Conservation (phyloP, 2,329 filamentous ascomycete genomes). For the Botryotinia calthae region DNA sequence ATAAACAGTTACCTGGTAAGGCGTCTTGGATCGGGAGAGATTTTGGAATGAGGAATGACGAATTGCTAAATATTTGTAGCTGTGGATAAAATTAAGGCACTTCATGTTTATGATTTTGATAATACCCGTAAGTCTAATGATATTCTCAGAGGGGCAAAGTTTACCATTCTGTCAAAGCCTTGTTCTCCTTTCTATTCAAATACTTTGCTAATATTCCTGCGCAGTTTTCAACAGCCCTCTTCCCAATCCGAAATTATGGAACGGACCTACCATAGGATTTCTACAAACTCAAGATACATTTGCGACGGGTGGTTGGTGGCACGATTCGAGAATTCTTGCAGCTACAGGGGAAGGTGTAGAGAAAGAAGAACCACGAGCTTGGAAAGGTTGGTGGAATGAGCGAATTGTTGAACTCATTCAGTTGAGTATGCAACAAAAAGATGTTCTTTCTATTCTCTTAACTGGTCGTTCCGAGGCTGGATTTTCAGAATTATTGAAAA, state of each 20-base stretch:
- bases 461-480: conserved; percentile 79
- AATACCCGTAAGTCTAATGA: conserved; percentile 70
- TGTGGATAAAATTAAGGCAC: conserved; percentile 66
- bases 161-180: neutral
- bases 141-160: neutral
- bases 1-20: conserved; percentile 66
- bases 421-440: conserved; percentile 78
- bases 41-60: neutral
- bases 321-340: conserved; percentile 80
- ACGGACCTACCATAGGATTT: conserved; percentile 69
- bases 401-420: conserved; percentile 76
- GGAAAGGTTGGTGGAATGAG: conserved; percentile 97
- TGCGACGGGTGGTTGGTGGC: conserved; percentile 92
- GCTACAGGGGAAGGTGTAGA: conserved; percentile 82
- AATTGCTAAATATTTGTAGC: conserved; percentile 42
- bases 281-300: conserved; percentile 75
- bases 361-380: conserved; percentile 77
- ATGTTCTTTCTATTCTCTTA: conserved; percentile 79
- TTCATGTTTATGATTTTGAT: conserved; percentile 98
- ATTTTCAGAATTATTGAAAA: conserved; percentile 76
- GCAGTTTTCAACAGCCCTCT: conserved; percentile 87
- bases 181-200: neutral
- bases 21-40: neutral
- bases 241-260: conserved; percentile 88
- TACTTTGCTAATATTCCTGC: conserved; percentile 1